These are phyloP conservation scores for Camelina hispida DNA, from an alignment of 345 rosid genomes.

Conservation along the genomic window DNA sequence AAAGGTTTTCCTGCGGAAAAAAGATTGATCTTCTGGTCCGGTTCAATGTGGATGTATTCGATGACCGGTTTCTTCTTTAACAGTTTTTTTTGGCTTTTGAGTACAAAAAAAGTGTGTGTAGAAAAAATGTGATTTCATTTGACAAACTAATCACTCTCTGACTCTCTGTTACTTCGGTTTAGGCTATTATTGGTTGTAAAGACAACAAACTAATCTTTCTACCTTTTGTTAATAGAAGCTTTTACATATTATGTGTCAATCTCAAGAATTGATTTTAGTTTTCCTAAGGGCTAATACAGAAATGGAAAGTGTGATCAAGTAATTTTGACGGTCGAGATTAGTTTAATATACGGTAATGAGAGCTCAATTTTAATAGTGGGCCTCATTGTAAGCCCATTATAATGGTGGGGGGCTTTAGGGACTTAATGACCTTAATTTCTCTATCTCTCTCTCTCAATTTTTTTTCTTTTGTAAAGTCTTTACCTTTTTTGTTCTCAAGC, in stretches of 20 bases:
- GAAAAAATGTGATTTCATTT: constrained; percentile 8
- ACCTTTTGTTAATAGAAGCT: background rate
- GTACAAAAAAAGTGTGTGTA: background rate
- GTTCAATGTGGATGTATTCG: constrained; percentile 7
- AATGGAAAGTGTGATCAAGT: background rate
- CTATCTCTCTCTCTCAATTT: background rate
- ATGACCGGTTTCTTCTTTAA: constrained; percentile 5
- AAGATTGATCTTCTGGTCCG: background rate
- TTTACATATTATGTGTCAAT: background rate
- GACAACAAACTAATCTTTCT: background rate
- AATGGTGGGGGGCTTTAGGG: no score
- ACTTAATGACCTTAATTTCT: no score
- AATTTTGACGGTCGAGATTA: background rate
- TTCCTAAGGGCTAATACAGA: background rate
- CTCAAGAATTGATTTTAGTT: background rate
- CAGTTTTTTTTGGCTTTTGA: background rate
- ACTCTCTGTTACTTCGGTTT: background rate
- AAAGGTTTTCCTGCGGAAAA: background rate
- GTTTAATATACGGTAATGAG: background rate
- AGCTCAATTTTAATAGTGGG: background rate
- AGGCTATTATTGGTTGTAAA: background rate
- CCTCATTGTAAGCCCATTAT: constrained; percentile 3
- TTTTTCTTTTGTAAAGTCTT: background rate
- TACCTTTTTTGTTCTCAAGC: background rate
- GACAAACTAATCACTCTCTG: background rate